phyloP scores from a whole-genome alignment of 495 filamentous ascomycete species.

The Penicillium herquei region DNA sequence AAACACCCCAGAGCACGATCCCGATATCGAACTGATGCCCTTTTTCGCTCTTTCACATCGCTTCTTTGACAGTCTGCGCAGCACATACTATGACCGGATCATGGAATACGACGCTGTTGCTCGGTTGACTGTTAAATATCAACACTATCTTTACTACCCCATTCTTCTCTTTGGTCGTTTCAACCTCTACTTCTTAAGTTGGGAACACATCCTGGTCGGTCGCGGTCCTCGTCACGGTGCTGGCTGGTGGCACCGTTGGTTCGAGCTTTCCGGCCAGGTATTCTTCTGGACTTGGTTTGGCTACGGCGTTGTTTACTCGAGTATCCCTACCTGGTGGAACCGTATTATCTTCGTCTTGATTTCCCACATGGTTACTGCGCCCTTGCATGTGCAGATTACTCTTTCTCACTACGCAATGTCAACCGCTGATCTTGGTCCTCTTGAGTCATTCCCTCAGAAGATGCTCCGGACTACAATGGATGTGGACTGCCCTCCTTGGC shows the following conservation, averaged over 20 bases:
- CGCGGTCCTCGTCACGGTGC: constrained; percentile 70
- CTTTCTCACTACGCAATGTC: constrained; percentile 93
- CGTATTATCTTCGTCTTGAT: constrained; percentile 73
- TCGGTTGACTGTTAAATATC: constrained; percentile 62
- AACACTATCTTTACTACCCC: constrained; percentile 76
- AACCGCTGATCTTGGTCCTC: constrained; percentile 74
- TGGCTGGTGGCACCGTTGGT: constrained; percentile 79
- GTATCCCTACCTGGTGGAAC: constrained; percentile 61
- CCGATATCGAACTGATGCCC: constrained; percentile 88
- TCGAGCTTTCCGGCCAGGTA: constrained; percentile 71
- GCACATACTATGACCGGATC: constrained; percentile 77
- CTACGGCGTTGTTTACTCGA: constrained; percentile 70
- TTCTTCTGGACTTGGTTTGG: constrained; percentile 92
- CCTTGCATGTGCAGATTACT: constrained; percentile 86
- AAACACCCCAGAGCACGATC: constrained; percentile 88
- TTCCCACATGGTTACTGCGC: constrained; percentile 77
- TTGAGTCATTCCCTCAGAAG: constrained; percentile 84
- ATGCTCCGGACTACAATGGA: constrained; percentile 96
- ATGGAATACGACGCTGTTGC: constrained; percentile 77
- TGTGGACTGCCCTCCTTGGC: constrained; percentile 82
- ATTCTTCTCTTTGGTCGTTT: constrained; percentile 77
- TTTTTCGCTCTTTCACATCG: constrained; percentile 84
- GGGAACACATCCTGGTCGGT: constrained; percentile 68
- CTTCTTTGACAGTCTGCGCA: constrained; percentile 66
- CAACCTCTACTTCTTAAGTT: constrained; percentile 78